These are phyloP conservation scores for Penicillium oxalicum DNA, from an alignment of 2,329 filamentous ascomycete genomes.

Conservation along the genomic window DNA sequence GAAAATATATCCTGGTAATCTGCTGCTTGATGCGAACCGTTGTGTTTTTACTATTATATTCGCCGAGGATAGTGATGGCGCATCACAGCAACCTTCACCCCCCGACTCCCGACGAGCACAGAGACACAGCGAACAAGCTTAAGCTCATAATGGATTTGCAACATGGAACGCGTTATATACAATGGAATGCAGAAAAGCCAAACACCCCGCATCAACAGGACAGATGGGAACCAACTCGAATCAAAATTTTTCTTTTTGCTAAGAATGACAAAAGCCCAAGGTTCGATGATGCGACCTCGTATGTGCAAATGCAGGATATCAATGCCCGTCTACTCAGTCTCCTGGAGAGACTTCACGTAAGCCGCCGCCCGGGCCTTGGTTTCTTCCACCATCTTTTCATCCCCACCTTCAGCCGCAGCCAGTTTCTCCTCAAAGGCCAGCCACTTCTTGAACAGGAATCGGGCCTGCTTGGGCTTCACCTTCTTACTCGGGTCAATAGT, in stretches of 20 bases:
- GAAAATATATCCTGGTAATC: too few species aligned
- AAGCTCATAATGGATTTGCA: too few species aligned
- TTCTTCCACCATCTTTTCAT: slow-evolving; percentile 62
- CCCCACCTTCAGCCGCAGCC: slow-evolving; percentile 47
- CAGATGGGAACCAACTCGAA: too few species aligned
- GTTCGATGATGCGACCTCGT: not conserved
- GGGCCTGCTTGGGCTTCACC: slow-evolving; percentile 75
- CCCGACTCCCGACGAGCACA: too few species aligned
- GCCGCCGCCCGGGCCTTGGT: slow-evolving; percentile 66
- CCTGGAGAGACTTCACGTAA: slow-evolving; percentile 53
- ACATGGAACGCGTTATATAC: too few species aligned
- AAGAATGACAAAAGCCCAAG: not conserved
- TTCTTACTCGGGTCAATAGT: slow-evolving; percentile 46
- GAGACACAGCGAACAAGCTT: too few species aligned
- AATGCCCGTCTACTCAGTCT: slow-evolving; percentile 12
- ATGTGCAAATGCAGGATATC: not conserved
- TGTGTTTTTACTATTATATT: too few species aligned
- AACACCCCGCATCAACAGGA: too few species aligned
- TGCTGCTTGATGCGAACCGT: too few species aligned
- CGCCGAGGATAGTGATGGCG: too few species aligned
- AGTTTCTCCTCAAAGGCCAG: slow-evolving; percentile 73
- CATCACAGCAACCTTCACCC: too few species aligned
- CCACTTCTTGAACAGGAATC: slow-evolving; percentile 89
- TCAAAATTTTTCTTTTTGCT: slow-evolving; percentile 7
- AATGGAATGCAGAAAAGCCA: too few species aligned